Base-by-base conservation (phyloP, 345 rosid species). In the Aegle marmelos region DNA sequence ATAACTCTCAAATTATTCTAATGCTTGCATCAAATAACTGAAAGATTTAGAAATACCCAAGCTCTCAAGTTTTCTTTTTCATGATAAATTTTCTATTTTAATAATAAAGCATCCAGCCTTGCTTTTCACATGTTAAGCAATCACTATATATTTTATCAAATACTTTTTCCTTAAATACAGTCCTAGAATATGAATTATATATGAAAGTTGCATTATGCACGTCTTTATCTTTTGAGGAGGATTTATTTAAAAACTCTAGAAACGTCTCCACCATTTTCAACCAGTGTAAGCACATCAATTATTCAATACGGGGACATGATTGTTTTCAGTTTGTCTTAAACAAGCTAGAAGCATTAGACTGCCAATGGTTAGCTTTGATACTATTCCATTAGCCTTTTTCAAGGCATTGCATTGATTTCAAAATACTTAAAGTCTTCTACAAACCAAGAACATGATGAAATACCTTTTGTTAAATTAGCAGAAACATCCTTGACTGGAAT, bases 401-500 rank as follows among this genome's bases (percentile, higher is more conserved):
- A 79, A 37, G 79, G 58, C 60, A 45, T 22, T 36, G 24, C 14
- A n/a, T 34, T 24, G 28, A 37, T 25, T 48, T 16, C 11, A 70
- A 28, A 70, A 67, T 4, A 68, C 30, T 28, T 17, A 50, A 1
- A 2, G 59, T 28, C 53, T 17, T 2, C 7, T 28, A 27, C 4
- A 61, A 76, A 37, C 65, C 59, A 68, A 76, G 72, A 60, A 48
- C 37, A 48, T 25, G 48, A 14, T 62, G 50, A 22, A 17, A 48
- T 82, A 96, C 99, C 98, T 80, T 83, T 83, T 41, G 93, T 83
- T 61, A 66, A 78, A 79, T 90, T 80, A 80, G 80, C 87, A 70
- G 94, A 82, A 76, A 78, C 85, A 78, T 88, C 88, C 85, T 76
- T 88, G 68, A 94, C 86, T 54, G 95, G 97, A 57, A 96, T 90